Base-by-base conservation (phyloP, 202 grass and related monocot species). In the Musa balbisiana region DNA sequence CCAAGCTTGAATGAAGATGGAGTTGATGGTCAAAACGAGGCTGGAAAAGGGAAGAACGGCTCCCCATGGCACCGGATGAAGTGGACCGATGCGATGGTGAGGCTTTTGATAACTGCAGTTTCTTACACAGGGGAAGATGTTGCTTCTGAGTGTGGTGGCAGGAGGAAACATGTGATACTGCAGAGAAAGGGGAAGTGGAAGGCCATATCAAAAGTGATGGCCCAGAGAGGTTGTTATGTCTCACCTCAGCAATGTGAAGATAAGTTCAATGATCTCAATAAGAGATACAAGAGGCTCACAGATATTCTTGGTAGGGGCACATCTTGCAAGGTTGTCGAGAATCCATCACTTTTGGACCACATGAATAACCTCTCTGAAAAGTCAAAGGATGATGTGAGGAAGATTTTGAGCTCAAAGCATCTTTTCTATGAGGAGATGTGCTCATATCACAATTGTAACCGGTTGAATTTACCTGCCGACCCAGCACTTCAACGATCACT, bases 211-310 rank as follows among this genome's bases (percentile, higher is more conserved):
- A 53, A 73, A 73, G 71, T 73, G 2, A 73, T 73, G 71, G 11
- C 52, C 15, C 13, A 73, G 53, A 54, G 71, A 27, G 71, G 50
- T 2, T 73, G 15, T 8, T 53, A 22, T 73, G 71, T 73, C 17
- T 55, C 71, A 19, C 71, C 71, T 73, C 71, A 73, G 9, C 71
- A 73, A 29, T 73, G 71, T 26, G 71, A 73, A 55, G 71, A 73
- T 55, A 73, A 73, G 71, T 73, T 73, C 71, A 73, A 73, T 55
- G 71, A 73, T 73, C 71, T 73, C 8, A 73, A 73, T 15, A 73
- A 73, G 53, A 73, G 71, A 55, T 73, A 73, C 71, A 73, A 73
- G 71, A 56, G 51, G 71, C 71, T 73, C 23, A 73, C 71, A 10
- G 71, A 73, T 55, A 73, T 73, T 16, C 71, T 73, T 10, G 71